Evolutionary conservation across 202 grass and related monocot species (phyloP).

Genomic region (Brachypodium distachyon): DNA sequence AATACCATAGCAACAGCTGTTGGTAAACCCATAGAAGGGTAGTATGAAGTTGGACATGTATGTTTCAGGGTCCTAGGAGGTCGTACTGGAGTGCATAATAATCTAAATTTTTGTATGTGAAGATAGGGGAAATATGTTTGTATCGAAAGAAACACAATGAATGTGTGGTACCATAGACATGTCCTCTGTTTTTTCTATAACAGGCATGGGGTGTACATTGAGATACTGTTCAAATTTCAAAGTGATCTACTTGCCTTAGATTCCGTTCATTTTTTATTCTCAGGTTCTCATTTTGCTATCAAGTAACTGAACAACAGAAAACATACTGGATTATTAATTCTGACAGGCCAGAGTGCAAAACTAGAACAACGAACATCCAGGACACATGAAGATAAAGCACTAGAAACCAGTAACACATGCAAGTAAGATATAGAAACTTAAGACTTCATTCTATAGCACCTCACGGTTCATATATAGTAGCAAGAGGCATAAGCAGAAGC

Average conservation of each 20-base stretch:
- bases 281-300: neutral
- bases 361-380: neutral
- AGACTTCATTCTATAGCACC: conserved; percentile 17
- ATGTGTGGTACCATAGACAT: neutral
- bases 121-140: neutral
- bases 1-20: neutral
- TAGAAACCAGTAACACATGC: too few species aligned
- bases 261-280: neutral
- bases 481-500: neutral
- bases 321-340: neutral
- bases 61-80: neutral
- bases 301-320: neutral
- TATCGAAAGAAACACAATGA: neutral
- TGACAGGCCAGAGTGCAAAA: neutral
- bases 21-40: too few species aligned
- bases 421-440: neutral
- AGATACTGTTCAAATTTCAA: too few species aligned
- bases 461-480: neutral
- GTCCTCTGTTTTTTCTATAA: neutral
- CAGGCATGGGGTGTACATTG: neutral
- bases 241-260: neutral
- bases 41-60: neutral
- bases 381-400: neutral
- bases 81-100: neutral
- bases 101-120: neutral